phyloP scores from a whole-genome alignment of 2,329 filamentous ascomycete genomes.

The Lachnellula occidentalis region DNA sequence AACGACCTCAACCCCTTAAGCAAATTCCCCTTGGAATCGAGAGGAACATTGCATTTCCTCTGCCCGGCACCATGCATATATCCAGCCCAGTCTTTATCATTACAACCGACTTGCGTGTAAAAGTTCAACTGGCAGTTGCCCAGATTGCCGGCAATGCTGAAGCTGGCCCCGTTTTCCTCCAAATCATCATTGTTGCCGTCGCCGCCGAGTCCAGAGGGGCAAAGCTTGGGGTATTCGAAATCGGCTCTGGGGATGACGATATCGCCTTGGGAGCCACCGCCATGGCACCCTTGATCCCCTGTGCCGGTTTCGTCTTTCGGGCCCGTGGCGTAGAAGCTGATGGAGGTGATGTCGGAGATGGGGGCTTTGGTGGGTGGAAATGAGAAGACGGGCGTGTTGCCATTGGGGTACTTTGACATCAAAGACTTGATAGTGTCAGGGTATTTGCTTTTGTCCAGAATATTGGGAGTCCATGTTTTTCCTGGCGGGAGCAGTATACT shows the following conservation, averaged over 20 bases:
- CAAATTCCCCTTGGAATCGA: neutral
- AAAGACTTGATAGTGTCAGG: neutral
- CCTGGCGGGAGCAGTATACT: too few species aligned
- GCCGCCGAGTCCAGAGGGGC: neutral
- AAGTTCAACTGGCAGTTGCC: neutral
- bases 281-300: neutral
- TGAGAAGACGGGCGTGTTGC: too few species aligned
- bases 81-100: neutral
- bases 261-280: neutral
- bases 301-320: too few species aligned
- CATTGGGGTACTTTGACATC: neutral
- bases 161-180: conserved; percentile 1
- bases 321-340: neutral
- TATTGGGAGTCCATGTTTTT: too few species aligned
- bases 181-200: conserved; percentile 2
- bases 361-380: too few species aligned
- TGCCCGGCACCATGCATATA: neutral
- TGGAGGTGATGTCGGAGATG: neutral
- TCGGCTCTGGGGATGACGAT: neutral
- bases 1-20: neutral
- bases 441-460: too few species aligned
- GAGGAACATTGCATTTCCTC: neutral
- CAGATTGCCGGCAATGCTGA: neutral
- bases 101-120: neutral
- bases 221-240: neutral